Evolutionary conservation across 2,329 filamentous ascomycete species (phyloP).

Genomic region (Aspergillus ustus): DNA sequence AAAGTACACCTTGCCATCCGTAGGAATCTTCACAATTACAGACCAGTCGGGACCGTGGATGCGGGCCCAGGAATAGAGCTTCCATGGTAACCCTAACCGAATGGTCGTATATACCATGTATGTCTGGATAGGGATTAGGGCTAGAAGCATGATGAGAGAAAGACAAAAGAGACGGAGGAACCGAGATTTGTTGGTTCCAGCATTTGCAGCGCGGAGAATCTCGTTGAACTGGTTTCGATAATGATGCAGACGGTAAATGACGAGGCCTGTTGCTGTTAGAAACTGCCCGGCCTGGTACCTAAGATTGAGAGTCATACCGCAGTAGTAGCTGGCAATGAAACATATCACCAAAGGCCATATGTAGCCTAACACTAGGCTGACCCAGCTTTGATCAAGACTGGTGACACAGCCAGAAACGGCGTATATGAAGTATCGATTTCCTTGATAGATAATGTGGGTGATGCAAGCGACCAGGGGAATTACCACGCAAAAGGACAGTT

Average conservation of each 20-base stretch:
- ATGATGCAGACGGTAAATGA: slow-evolving; percentile 63
- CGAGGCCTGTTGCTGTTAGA: slow-evolving; percentile 53
- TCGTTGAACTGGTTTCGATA: slow-evolving; percentile 63
- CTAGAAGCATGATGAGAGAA: slow-evolving; percentile 59
- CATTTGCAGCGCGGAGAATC: slow-evolving; percentile 57
- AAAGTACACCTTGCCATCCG: slow-evolving; percentile 51
- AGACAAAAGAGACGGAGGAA: slow-evolving; percentile 60
- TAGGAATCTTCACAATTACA: slow-evolving; percentile 53
- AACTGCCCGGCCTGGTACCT: too few species aligned
- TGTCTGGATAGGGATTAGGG: slow-evolving; percentile 58
- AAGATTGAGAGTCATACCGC: slow-evolving; percentile 47
- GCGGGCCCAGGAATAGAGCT: slow-evolving; percentile 57
- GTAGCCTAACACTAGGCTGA: slow-evolving; percentile 57
- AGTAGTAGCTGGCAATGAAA: slow-evolving; percentile 59
- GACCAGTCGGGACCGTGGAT: slow-evolving; percentile 59
- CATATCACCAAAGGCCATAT: slow-evolving; percentile 63
- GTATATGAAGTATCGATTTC: slow-evolving; percentile 61
- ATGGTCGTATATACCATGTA: slow-evolving; percentile 56
- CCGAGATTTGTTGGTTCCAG: slow-evolving; percentile 60
- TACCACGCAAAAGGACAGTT: slow-evolving; percentile 60
- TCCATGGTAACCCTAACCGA: slow-evolving; percentile 36
- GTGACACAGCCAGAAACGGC: slow-evolving; percentile 64
- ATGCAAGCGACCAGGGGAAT: slow-evolving; percentile 61
- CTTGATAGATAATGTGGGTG: slow-evolving; percentile 64
- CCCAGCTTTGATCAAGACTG: slow-evolving; percentile 61